Percentiles rank a stretch among this genome's conserved stretches.
Conservation (phyloP, 2,329 filamentous ascomycete genomes). For the Blumeria hordei region DNA sequence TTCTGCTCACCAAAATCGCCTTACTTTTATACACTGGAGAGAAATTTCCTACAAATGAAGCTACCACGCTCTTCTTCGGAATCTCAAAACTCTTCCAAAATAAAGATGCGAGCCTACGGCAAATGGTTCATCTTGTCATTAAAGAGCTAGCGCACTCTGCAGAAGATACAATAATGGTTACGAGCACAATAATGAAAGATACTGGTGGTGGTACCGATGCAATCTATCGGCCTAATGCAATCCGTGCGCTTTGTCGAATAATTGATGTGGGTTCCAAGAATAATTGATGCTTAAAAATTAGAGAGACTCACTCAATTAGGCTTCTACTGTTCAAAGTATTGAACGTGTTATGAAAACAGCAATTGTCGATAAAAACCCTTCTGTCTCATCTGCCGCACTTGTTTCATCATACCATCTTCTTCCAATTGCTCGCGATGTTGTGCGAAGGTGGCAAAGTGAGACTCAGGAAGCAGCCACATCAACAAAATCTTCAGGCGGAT, state of each 20-base stretch:
- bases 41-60: slow-evolving; percentile 90
- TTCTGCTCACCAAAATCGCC: slow-evolving; percentile 89
- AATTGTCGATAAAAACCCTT: slow-evolving; percentile 96
- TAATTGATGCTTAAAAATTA: slow-evolving; percentile 3
- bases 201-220: slow-evolving; percentile 86
- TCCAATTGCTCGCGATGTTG: slow-evolving; percentile 83
- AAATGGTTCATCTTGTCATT: slow-evolving; percentile 96
- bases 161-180: slow-evolving; percentile 99
- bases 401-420: slow-evolving; percentile 96
- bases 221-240: slow-evolving; percentile 85
- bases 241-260: slow-evolving; percentile 82
- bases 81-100: slow-evolving; percentile 99
- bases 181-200: slow-evolving; percentile 98
- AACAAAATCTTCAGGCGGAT: slow-evolving; percentile 68
- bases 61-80: slow-evolving; percentile 92
- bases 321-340: slow-evolving; percentile 87
- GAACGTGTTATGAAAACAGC: slow-evolving; percentile 97
- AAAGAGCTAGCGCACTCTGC: slow-evolving; percentile 92
- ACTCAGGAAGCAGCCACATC: slow-evolving; percentile 89
- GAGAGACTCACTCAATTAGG: slow-evolving; percentile 24
- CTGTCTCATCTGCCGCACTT: slow-evolving; percentile 83
- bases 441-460: slow-evolving; percentile 94
- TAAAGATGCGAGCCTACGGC: slow-evolving; percentile 89
- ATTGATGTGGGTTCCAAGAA: slow-evolving; percentile 47
- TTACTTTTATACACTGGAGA: slow-evolving; percentile 92